Evolutionary conservation across 352 stramenopile genomes (phyloP).

Genomic region (Peronospora farinosa): DNA sequence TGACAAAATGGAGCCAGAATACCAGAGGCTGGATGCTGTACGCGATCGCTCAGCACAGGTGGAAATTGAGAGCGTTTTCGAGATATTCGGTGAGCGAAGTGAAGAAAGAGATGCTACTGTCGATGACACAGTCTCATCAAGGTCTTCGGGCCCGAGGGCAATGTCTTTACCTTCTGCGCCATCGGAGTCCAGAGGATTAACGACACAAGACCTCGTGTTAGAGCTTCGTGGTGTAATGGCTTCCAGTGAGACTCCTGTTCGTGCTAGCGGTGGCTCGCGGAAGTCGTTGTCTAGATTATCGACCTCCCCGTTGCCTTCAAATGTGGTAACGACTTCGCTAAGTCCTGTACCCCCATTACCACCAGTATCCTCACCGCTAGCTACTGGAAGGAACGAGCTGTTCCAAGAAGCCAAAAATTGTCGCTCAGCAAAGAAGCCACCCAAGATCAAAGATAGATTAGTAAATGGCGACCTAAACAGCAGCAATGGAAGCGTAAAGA

Average conservation of each 20-base stretch:
- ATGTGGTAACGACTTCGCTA: constrained; percentile 7
- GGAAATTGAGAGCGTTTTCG: constrained; percentile 50
- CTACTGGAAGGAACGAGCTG: constrained; percentile 6
- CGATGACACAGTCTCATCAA: constrained; percentile 11
- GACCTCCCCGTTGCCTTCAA: constrained; percentile 12
- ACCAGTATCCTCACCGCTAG: constrained; percentile 4
- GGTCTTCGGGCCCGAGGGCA: constrained; percentile 9
- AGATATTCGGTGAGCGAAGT: constrained; percentile 35
- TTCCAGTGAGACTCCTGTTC: constrained; percentile 45
- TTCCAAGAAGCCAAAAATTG: constrained; percentile 8
- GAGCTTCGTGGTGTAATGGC: constrained; percentile 64
- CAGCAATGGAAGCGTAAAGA: constrained; percentile 14
- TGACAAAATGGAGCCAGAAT: constrained; percentile 48
- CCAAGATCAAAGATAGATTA: constrained; percentile 9
- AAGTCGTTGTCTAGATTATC: constrained; percentile 30
- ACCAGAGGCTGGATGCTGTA: constrained; percentile 29
- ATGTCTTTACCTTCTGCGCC: constrained; percentile 19
- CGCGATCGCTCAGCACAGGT: constrained; percentile 38
- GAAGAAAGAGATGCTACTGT: constrained; percentile 13
- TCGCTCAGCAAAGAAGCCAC: constrained; percentile 5
- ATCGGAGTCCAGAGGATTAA: constrained; percentile 20
- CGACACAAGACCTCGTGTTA: constrained; percentile 46
- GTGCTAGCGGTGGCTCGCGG: constrained; percentile 15
- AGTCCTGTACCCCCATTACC: constrained; percentile 15
- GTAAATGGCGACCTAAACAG: constrained; percentile 6